These are phyloP conservation scores for Apiotrichum domesticum DNA, from an alignment of 1,284 basidiomycete genomes.

Conservation along the genomic window DNA sequence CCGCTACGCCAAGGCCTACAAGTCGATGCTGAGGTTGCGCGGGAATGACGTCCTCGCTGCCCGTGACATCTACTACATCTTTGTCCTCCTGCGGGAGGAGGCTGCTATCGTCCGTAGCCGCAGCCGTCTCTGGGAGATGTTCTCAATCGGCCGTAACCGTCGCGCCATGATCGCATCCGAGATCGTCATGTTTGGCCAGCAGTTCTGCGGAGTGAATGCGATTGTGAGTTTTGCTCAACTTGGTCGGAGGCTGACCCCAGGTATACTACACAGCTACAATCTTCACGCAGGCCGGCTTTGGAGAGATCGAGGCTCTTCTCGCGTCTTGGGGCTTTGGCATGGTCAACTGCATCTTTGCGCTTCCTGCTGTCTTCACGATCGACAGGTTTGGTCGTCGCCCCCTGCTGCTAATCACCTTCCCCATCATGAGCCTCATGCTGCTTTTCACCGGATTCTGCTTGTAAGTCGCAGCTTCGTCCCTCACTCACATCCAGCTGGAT, in stretches of 20 bases:
- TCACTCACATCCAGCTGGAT: constrained; percentile 16
- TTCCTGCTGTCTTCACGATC: constrained; percentile 32
- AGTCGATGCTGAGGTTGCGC: constrained; percentile 24
- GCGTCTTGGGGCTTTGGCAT: constrained; percentile 37
- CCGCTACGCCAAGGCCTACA: constrained; percentile 20
- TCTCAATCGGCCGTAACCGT: background rate
- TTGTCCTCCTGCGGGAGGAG: constrained; percentile 22
- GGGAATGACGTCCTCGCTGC: constrained; percentile 3
- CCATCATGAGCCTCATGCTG: background rate
- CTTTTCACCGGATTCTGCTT: constrained; percentile 11
- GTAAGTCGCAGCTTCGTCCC: constrained; percentile 23
- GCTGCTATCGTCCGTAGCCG: constrained; percentile 26
- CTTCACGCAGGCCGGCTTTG: constrained; percentile 26
- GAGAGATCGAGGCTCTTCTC: constrained; percentile 22
- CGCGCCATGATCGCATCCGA: background rate
- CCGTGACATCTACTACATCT: constrained; percentile 11
- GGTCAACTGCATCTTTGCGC: constrained; percentile 29
- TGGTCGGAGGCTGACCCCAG: background rate
- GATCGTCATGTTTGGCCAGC: constrained; percentile 18
- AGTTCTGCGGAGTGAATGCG: constrained; percentile 11
- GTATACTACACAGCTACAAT: constrained; percentile 20
- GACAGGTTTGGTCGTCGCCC: constrained; percentile 36
- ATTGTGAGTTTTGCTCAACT: too few relatives aligned
- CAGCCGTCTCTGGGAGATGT: constrained; percentile 5
- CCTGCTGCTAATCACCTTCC: constrained; percentile 23